A percentile compares a stretch with the other conserved stretches of the same genome.
Evolutionary conservation across 768 basidiomycete species (phyloP).

Genomic region (Lactarius vividus): DNA sequence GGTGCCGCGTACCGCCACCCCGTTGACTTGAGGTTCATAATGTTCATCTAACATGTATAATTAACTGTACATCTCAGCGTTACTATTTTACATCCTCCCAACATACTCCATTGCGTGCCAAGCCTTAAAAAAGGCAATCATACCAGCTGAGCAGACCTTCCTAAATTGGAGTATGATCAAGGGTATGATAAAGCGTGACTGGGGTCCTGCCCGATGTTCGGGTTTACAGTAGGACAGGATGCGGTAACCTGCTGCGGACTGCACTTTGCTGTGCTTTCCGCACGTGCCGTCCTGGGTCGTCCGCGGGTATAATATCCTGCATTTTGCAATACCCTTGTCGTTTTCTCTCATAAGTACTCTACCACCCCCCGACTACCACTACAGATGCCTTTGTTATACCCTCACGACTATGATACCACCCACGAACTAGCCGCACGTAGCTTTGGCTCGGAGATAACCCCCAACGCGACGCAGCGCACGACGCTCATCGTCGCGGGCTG

Average conservation of each 20-base stretch:
- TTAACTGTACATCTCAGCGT: no score
- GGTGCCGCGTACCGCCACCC: no score
- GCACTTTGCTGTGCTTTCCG: neutral
- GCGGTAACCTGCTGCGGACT: neutral
- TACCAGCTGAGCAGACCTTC: no score
- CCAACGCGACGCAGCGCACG: conserved; percentile 67
- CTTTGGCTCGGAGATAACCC: conserved; percentile 43
- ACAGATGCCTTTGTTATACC: conserved; percentile 26
- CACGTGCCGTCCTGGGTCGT: neutral
- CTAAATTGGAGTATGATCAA: no score
- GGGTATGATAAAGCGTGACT: no score
- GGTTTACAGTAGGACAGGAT: no score
- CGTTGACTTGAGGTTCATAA: no score
- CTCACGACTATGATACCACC: neutral
- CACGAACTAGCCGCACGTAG: conserved; percentile 29
- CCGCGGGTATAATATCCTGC: neutral
- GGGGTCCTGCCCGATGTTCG: no score
- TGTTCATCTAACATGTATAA: no score
- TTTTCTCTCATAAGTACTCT: neutral
- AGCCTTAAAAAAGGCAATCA: no score
- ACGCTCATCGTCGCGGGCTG: conserved; percentile 79
- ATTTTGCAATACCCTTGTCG: neutral
- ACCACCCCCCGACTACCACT: neutral
- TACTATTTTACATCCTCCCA: no score
- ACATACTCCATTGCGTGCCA: no score